Base-by-base conservation (phyloP, 1,284 basidiomycete species). In the Sphagnurus paluster region DNA sequence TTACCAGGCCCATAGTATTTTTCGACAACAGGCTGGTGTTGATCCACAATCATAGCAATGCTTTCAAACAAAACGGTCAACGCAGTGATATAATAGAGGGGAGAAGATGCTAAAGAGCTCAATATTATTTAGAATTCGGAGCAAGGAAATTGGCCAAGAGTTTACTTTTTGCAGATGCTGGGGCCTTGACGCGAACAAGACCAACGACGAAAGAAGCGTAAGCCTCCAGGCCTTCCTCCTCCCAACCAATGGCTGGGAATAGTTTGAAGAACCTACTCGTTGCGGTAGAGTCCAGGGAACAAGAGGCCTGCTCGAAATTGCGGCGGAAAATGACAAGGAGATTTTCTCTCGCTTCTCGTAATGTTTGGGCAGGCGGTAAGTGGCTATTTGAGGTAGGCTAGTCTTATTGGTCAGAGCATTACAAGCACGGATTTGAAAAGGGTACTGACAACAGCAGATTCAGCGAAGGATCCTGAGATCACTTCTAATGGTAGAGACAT, bases 21-120 rank as follows among this genome's bases (percentile, higher is more conserved):
- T 64, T 98, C 95, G 0, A 99, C 96, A 1, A 99, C 84, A 1
- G 94, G 91, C 60, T 97, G 94, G 64, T 99, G 97, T 62, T 98
- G 94, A 59, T 96, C 94, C 32, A 99, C 87, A 51, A 99, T 93
- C 71, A 92, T 83, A 1, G 96, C 97, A 34, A 99, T 87, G 44
- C 89, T 90, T 69, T 99, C 97, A 56, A 98, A 95, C 0, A 99
- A 76, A 1, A 88, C 85, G 0, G 94, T 98, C 42, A 98, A 70
- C 3, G 84, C 77, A 3, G 90, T 84, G 51, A 95, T 83, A 63
- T 93, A 96, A 68, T 94, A 95, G 17, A 93, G 69, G 0, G 93
- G 87, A 0, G 92, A 94, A 9, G 91, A 93, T 1, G 88, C 91
- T 95, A 19, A 17, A 17, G 34, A 36, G 43, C 23, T 42, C 23